Evolutionary conservation across 2,329 filamentous ascomycete genomes (phyloP).

Genomic region (Penicillium sp.): DNA sequence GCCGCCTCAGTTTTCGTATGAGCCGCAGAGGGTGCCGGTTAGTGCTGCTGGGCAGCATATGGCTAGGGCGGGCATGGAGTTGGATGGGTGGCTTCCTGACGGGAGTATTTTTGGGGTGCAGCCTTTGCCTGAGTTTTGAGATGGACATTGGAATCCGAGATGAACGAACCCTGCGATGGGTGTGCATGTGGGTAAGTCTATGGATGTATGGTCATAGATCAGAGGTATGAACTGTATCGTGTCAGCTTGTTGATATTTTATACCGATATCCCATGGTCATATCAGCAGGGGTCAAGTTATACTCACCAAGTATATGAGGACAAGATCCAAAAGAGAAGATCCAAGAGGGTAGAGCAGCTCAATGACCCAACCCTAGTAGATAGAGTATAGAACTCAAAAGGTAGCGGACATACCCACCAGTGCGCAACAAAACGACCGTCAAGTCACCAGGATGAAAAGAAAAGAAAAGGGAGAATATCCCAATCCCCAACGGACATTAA

Average conservation of each 20-base stretch:
- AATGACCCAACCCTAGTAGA: neutral
- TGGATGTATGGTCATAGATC: neutral
- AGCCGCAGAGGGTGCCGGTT: conserved; percentile 15
- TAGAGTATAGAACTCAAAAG: neutral
- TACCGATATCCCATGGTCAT: neutral
- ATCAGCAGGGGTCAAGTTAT: neutral
- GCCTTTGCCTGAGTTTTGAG: conserved; percentile 23
- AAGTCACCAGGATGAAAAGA: neutral
- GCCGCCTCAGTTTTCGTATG: conserved; percentile 20
- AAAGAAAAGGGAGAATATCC: neutral
- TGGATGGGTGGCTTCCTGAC: conserved; percentile 27
- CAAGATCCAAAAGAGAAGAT: neutral
- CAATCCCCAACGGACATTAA: neutral
- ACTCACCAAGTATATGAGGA: neutral
- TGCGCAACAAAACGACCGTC: neutral
- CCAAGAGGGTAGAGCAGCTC: neutral
- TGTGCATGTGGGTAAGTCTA: neutral
- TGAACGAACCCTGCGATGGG: neutral
- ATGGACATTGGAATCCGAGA: neutral
- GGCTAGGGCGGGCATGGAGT: conserved; percentile 22
- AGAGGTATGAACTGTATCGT: neutral
- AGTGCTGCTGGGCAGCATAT: conserved; percentile 9
- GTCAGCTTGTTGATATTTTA: neutral
- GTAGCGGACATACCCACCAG: neutral
- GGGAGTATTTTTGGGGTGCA: conserved; percentile 25